These are phyloP conservation scores for Hondaea fermentalgiana DNA, from an alignment of 108 stramenopile genomes.

Conservation along the genomic window DNA sequence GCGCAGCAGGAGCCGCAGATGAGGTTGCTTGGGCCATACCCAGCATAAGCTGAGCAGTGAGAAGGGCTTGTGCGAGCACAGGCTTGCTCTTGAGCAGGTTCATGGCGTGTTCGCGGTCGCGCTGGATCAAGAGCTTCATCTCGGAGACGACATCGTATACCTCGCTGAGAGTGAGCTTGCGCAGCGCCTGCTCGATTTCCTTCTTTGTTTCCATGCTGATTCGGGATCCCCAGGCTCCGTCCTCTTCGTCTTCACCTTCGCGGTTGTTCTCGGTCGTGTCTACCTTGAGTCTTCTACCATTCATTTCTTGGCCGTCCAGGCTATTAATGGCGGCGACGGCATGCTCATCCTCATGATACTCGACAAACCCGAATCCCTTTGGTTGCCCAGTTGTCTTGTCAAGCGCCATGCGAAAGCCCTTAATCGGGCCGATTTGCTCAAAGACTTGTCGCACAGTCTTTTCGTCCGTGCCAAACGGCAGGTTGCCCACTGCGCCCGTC, in stretches of 20 bases:
- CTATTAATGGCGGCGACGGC: background rate
- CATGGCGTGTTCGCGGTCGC: background rate
- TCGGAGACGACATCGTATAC: background rate
- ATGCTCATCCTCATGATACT: background rate
- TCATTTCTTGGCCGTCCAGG: background rate
- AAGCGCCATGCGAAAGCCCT: background rate
- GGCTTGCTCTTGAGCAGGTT: conserved; percentile 5
- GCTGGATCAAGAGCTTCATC: background rate
- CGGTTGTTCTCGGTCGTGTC: background rate
- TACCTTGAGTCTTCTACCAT: background rate
- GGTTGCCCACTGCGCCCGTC: background rate
- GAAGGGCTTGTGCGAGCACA: background rate
- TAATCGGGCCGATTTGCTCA: background rate
- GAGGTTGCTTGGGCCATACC: background rate
- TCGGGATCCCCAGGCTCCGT: background rate
- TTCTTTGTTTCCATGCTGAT: conserved; percentile 1
- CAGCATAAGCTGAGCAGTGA: background rate
- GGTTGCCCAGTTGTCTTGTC: background rate
- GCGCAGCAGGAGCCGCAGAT: background rate
- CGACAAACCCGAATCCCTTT: background rate
- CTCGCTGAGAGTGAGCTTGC: background rate
- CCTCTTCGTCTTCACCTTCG: background rate
- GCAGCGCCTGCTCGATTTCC: background rate
- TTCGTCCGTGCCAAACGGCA: background rate
- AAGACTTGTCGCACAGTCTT: background rate